Evolutionary conservation across 495 filamentous ascomycete genomes (phyloP), one percentile per base, ranked within the genome.

Genomic region (Halenospora varia): DNA sequence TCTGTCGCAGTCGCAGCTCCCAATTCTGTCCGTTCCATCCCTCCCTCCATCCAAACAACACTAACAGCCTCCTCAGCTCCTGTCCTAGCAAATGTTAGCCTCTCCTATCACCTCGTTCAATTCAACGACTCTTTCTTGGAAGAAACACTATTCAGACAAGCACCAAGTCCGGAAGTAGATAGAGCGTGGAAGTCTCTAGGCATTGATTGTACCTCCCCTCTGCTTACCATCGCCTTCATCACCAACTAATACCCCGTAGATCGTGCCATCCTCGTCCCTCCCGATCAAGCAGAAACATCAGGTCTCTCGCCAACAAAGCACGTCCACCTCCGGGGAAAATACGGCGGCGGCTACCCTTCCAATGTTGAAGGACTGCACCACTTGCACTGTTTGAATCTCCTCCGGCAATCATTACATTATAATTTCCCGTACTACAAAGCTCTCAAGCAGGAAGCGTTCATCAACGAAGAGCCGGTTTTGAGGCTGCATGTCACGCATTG

Each of bases 331-430:
- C 66, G 64, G 8, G 55, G 72, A 6, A 75, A 77, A 55, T 78
- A 80, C 61, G 80, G 82, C 1, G 81, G 81, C 11, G 82, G 81
- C 2, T 78, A 64, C 55, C 59, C 77, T 1, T 81, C 76, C 0
- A 79, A 81, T 52, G 68, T 83, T 2, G 81, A 82, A 58, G 81
- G 80, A 0, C 60, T 84, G n/a, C 82, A 83, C 56, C 81, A 84
- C 57, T 60, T 83, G 2, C 81, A 83, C 56, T 85, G 81, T 47
- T 58, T 84, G 66, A 80, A 84, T 47, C 71, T 81, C 40, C 70
- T 82, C 4, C 76, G 79, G 6, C 71, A 82, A 62, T 67, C 0
- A 75, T 75, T 54, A 35, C 29, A 35, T 13, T 82, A 75, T 63
- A 82, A 81, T 61, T 79, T 76, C 57, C 72, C 80, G 20, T 75